Evolutionary conservation across 352 stramenopile genomes (phyloP), one percentile per base, ranked within the genome.

Genomic region (Phytopythium chamaehyphon): DNA sequence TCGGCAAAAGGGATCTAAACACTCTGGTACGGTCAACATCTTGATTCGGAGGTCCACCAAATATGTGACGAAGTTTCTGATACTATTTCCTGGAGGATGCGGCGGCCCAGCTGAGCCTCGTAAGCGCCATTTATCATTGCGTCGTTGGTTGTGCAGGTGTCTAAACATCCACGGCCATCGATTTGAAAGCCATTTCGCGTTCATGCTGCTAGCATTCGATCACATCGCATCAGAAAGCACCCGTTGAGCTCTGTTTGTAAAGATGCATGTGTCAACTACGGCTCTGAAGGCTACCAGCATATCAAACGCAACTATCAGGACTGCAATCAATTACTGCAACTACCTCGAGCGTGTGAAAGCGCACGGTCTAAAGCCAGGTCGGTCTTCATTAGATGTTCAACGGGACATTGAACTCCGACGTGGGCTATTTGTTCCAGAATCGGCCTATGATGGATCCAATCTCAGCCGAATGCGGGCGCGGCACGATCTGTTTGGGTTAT

Each of bases 171-270:
- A 70, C 36, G 55, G 49, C 1, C 52, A 58, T 43, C 35, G 40
- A 2, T 70, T 74, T 21, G 47, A 70, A 42, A 21, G 11, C 0
- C 61, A 74, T 11, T 58, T 66, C 6, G 57, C 47, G 1, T 70
- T 74, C n/a, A 19, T 68, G 1, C 14, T 70, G 0, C n/a, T 74
- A 2, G 54, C 47, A 0, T 71, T 71, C 33, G 55, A 68, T 14
- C 66, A 39, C 19, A 9, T 68, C 0, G 56, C 57, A 0, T 31
- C 44, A 0, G 18, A 62, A 24, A 61, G 51, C 6, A 60, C 60
- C 0, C 24, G 60, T 14, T 12, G 44, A 11, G 51, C 50, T 1
- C 50, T 69, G 37, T 66, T 60, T 26, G 18, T 69, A 6, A 58
- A 47, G 4, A 37, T 73, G 21, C 48, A 69, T 16, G 46, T 63